Base-by-base conservation (phyloP, 139 green algal genomes). In the Gonium pectorale region DNA sequence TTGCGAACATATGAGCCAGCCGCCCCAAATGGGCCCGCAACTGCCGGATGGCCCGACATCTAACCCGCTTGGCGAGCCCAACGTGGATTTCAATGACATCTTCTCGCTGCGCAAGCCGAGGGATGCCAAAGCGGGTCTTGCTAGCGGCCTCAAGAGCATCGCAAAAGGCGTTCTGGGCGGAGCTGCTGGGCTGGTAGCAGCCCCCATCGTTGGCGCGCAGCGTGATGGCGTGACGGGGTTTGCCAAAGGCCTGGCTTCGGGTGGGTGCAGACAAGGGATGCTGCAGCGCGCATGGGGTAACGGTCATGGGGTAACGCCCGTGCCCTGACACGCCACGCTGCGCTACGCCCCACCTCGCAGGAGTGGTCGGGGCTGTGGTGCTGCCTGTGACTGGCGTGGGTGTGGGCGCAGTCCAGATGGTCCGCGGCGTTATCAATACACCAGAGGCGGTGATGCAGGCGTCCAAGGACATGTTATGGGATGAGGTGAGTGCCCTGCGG, bases 341-440 rank as follows among this genome's bases (percentile, higher is more conserved):
- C n/a, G n/a, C n/a, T n/a, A n/a, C n/a, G n/a, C n/a, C n/a, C n/a
- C n/a, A n/a, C 74, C 26, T 3, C 64, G 35, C 88, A 93, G 95
- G 95, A 15, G 67, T 98, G 0, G 89, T 90, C 11, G 93, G 94
- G 0, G 95, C 92, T 5, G 94, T 98, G 21, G 80, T 95, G 2
- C 88, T 99, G 46, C 96, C 96, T 31, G 92, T 98, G 7, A 90
- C 92, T 22, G 96, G 96, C 38, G 89, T 94, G 3, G 91, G 73
- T 1, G 91, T 97, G 0, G 95, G 94, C 17, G 52, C 80, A 5
- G 88, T 92, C 19, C 91, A 94, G 67, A 80, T 90, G 15, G 89
- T 91, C 0, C 86, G 95, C 0, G 96, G 95, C 9, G 63, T 95
- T 2, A 82, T 81, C 62, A 99, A 98, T 92, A 95, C 92, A 3